Evolutionary conservation across 148 eudicot genomes (phyloP).

Genomic region (Rhododendron henanense): DNA sequence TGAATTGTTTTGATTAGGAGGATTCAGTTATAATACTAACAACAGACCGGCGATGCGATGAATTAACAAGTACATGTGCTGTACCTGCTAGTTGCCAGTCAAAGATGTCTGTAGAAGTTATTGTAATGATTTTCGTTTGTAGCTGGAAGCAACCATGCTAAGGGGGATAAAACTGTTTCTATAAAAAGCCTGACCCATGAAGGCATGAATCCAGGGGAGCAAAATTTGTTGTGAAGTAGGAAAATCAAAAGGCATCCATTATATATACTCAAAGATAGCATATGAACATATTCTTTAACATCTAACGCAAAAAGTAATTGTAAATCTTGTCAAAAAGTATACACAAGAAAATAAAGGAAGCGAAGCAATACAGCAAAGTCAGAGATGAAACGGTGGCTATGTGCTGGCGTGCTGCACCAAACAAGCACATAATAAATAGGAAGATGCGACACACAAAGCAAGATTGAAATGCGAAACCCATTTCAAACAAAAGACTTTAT

Average conservation of each 20-base stretch:
- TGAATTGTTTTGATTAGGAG: not conserved
- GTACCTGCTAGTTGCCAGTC: not conserved
- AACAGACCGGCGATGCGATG: not conserved
- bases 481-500: not conserved
- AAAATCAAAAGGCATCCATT: not conserved
- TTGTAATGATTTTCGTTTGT: not conserved
- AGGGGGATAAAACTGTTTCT: not conserved
- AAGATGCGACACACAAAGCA: not conserved
- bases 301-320: not conserved
- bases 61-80: not conserved
- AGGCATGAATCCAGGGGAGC: not conserved
- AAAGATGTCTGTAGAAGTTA: not conserved
- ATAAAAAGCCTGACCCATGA: not conserved
- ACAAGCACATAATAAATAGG: not conserved
- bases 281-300: not conserved
- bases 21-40: not conserved
- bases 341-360: not conserved
- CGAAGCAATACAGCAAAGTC: too few species aligned
- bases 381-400: too few species aligned
- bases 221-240: not conserved
- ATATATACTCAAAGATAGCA: not conserved
- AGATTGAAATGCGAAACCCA: not conserved
- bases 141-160: not conserved
- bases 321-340: not conserved
- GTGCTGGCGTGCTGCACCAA: not conserved